phyloP scores from a whole-genome alignment of 352 stramenopile genomes.

The Pythium inflatum region DNA sequence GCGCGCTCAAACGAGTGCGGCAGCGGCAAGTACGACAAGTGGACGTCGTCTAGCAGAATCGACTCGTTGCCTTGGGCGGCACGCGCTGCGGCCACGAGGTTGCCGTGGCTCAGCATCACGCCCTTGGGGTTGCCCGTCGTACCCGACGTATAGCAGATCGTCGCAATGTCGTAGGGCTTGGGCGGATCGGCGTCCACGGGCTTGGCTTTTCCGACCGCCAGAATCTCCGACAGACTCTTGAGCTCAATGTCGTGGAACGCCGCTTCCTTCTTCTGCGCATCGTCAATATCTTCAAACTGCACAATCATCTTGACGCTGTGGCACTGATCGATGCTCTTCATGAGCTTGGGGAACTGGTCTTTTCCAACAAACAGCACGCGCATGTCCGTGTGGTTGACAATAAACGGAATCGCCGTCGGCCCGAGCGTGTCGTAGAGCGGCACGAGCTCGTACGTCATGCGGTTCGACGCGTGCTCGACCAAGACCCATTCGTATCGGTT shows the following conservation, averaged over 20 bases:
- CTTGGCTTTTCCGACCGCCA: constrained; percentile 45
- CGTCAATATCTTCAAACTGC: constrained; percentile 53
- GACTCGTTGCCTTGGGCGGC: constrained; percentile 34
- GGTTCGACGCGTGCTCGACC: constrained; percentile 64
- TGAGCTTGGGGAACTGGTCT: constrained; percentile 55
- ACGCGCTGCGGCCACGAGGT: constrained; percentile 44
- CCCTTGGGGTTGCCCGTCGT: constrained; percentile 79
- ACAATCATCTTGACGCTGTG: constrained; percentile 57
- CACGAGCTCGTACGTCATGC: constrained; percentile 71
- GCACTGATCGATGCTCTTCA: constrained; percentile 51
- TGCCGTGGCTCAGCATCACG: constrained; percentile 66
- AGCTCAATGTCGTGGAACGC: constrained; percentile 40
- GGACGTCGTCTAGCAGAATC: constrained; percentile 29
- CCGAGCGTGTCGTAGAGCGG: constrained; percentile 86
- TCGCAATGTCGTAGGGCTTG: constrained; percentile 80
- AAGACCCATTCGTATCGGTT: constrained; percentile 75
- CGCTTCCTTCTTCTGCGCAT: too few relatives aligned
- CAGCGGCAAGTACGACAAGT: constrained; percentile 93
- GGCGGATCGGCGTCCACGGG: constrained; percentile 54
- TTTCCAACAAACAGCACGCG: constrained; percentile 68
- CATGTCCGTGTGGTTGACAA: constrained; percentile 81
- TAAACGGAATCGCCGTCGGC: constrained; percentile 65
- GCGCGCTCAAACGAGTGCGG: constrained; percentile 95
- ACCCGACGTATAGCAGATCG: constrained; percentile 89
- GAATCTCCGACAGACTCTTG: constrained; percentile 48